Conservation (phyloP, 2,329 filamentous ascomycete species). For the Fusarium decemcellulare region DNA sequence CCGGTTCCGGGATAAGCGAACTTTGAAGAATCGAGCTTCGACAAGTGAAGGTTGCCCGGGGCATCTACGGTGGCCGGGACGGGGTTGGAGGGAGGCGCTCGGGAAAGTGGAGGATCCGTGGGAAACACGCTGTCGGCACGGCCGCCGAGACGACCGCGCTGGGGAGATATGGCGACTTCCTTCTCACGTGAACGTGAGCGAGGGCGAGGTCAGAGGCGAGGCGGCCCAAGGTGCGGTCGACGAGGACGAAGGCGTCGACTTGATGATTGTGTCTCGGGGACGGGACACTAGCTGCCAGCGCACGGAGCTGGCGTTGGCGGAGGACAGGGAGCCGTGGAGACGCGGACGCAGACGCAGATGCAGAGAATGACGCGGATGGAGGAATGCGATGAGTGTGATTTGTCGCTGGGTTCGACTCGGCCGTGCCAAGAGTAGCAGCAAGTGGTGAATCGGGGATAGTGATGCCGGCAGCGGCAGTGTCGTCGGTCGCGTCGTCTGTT, state of each 20-base stretch:
- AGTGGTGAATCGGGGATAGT: not conserved
- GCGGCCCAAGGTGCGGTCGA: conserved; percentile 10
- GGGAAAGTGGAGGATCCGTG: conserved; percentile 64
- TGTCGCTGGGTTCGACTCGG: conserved; percentile 30
- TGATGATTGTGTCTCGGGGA: conserved; percentile 22
- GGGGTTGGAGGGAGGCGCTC: conserved; percentile 40
- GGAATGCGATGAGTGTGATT: conserved; percentile 34
- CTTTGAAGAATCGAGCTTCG: conserved; percentile 50
- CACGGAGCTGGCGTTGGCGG: conserved; percentile 37
- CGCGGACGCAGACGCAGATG: conserved; percentile 13
- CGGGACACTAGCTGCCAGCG: conserved; percentile 29
- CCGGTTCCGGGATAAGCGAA: conserved; percentile 48
- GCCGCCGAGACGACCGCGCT: conserved; percentile 63
- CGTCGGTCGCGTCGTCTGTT: not conserved
- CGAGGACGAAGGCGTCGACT: conserved; percentile 5
- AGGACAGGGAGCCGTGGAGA: conserved; percentile 22
- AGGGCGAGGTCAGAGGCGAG: conserved; percentile 5
- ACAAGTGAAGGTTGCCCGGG: conserved; percentile 46
- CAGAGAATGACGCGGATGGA: conserved; percentile 26
- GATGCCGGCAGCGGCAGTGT: conserved; percentile 6
- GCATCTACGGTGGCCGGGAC: conserved; percentile 49
- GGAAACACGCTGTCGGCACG: conserved; percentile 58
- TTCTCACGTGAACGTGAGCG: conserved; percentile 44
- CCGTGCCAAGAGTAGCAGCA: conserved; percentile 7
- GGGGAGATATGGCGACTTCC: conserved; percentile 45